Evolutionary conservation across 352 stramenopile species (phyloP).

Genomic region (Vaucheria bursata): DNA sequence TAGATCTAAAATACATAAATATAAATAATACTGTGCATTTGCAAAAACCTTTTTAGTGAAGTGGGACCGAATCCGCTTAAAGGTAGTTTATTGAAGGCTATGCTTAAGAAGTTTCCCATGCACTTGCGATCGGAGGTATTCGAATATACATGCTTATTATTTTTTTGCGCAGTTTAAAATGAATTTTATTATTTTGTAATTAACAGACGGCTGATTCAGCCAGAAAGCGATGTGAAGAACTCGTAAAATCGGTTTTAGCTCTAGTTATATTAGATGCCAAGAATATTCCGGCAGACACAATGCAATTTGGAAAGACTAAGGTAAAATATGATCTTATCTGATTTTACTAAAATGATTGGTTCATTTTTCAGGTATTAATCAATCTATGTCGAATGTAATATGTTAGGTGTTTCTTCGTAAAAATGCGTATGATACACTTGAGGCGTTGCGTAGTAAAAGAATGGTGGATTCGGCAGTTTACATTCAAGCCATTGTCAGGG

Average conservation of each 20-base stretch:
- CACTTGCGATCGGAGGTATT: neutral
- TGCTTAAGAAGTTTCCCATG: neutral
- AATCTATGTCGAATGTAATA: neutral
- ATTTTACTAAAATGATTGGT: neutral
- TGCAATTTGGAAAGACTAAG: slow-evolving; percentile 44
- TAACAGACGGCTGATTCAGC: slow-evolving; percentile 5
- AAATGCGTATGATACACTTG: slow-evolving; percentile 40
- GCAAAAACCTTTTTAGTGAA: too few species aligned
- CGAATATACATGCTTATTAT: too few species aligned
- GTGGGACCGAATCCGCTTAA: too few species aligned
- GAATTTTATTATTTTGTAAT: too few species aligned
- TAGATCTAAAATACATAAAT: too few species aligned
- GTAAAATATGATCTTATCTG: neutral
- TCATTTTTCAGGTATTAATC: neutral
- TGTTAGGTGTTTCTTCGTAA: slow-evolving; percentile 42
- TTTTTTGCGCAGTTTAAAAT: too few species aligned
- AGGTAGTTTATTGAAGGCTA: too few species aligned
- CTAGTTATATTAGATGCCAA: slow-evolving; percentile 23
- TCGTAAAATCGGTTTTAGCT: slow-evolving; percentile 28
- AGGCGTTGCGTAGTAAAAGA: slow-evolving; percentile 37
- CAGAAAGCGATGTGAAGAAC: slow-evolving; percentile 12
- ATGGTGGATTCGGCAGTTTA: slow-evolving; percentile 24
- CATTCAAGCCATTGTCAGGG: neutral
- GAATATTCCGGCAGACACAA: slow-evolving; percentile 35
- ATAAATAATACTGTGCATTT: too few species aligned